Conservation (phyloP, 2,329 filamentous ascomycete species). For the Fusarium zealandicum region DNA sequence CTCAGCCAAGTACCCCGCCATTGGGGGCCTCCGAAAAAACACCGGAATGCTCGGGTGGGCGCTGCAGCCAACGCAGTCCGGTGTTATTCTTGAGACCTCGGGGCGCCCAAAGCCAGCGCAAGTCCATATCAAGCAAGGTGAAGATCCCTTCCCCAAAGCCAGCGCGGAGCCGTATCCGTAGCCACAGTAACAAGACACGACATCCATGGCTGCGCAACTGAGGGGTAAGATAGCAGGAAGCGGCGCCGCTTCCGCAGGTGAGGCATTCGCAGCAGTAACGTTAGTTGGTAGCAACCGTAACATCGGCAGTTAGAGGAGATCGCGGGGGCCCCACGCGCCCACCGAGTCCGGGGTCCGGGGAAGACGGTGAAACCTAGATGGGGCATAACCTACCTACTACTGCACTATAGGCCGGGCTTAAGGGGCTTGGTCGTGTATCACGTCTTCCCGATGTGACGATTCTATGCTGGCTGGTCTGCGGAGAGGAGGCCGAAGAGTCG, state of each 20-base stretch:
- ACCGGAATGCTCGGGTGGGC: too few relatives aligned
- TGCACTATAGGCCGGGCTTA: too few relatives aligned
- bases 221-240: constrained; percentile 4
- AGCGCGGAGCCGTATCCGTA: constrained; percentile 32
- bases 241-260: constrained; percentile 14
- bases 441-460: not conserved
- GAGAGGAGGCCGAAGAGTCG: constrained; percentile 8
- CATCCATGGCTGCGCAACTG: not conserved
- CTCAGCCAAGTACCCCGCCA: too few relatives aligned
- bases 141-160: not conserved
- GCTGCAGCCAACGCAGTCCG: too few relatives aligned
- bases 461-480: not conserved
- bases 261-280: not conserved
- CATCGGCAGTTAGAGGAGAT: constrained; percentile 15
- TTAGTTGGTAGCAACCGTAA: too few relatives aligned
- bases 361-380: not conserved
- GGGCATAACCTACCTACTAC: not conserved
- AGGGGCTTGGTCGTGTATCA: too few relatives aligned
- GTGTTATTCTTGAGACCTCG: too few relatives aligned
- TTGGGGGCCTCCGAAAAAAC: too few relatives aligned
- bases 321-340: not conserved
- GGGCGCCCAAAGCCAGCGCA: too few relatives aligned
- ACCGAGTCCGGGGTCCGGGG: constrained; percentile 1
- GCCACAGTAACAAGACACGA: constrained; percentile 15
- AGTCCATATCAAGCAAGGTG: not conserved